Percentiles rank a stretch among this genome's conserved stretches.
These are phyloP conservation scores for Kwoniella europaea DNA, from an alignment of 768 basidiomycete species.

Conservation along the genomic window DNA sequence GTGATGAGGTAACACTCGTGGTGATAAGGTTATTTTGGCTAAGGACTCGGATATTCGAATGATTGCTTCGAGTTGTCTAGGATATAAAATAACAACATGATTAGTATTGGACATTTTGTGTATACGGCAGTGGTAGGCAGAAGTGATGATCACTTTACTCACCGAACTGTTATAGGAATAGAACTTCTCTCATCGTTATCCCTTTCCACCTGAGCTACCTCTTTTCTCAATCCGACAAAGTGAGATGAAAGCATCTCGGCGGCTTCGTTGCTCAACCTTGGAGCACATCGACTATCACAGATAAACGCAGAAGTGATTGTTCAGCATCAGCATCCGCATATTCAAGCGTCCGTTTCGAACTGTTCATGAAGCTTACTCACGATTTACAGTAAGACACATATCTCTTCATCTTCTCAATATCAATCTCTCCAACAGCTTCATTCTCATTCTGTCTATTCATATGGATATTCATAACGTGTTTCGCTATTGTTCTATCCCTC, in stretches of 20 bases:
- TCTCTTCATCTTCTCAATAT: constrained; percentile 97
- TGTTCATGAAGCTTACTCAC: constrained; percentile 60
- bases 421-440: constrained; percentile 82
- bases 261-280: constrained; percentile 87
- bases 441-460: constrained; percentile 89
- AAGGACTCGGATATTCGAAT: constrained; percentile 97
- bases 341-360: too few species aligned
- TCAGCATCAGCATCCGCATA: too few species aligned
- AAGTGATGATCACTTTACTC: constrained; percentile 45
- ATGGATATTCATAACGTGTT: constrained; percentile 97
- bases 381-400: constrained; percentile 96
- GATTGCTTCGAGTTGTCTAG: constrained; percentile 92
- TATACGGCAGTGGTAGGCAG: neutral
- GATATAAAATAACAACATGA: too few species aligned
- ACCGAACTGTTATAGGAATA: constrained; percentile 98
- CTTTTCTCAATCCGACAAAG: constrained; percentile 87
- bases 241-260: constrained; percentile 96
- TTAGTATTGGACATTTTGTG: neutral
- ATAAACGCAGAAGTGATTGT: too few species aligned
- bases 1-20: constrained; percentile 85
- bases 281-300: constrained; percentile 68
- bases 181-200: constrained; percentile 98
- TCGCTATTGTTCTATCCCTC: constrained; percentile 92
- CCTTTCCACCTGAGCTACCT: constrained; percentile 92
- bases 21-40: constrained; percentile 88